Base-by-base conservation (phyloP, 2,329 filamentous ascomycete genomes). In the Hymenoscyphus repandus region DNA sequence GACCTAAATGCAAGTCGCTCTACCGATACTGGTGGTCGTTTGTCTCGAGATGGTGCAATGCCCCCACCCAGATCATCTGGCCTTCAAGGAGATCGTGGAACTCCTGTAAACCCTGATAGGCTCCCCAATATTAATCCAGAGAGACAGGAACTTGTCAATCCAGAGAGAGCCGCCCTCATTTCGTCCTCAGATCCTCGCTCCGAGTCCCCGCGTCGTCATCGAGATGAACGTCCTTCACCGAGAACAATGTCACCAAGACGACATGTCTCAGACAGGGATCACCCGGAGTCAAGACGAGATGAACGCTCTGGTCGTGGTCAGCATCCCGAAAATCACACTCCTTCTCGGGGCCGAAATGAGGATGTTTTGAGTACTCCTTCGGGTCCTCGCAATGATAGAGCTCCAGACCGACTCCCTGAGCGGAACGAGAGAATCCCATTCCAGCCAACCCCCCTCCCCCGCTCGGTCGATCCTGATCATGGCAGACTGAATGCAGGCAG, bases 211-310 rank as follows among this genome's bases (percentile, higher is more conserved):
- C 58, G 64, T 39, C 57, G 61, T 15, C 53, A 45, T n/a, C 61
- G 63, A 53, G 64, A 68, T 20, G 65, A 66, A 11, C 56, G 58
- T 40, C 40, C 34, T 9, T 47, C 63, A n/a, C 58, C 69, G 3
- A 66, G 71, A 18, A 67, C 68, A 2, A 72, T 74, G 47, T 84
- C 81, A 6, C 78, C 80, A 4, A 72, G 77, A 57, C 68, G 72
- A 54, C 55, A 63, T 47, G 71, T 72, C 18, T 60, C 67, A 18
- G 66, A 65, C 53, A 68, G 65, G 13, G 72, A 78, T 12, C 50
- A 56, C 39, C 33, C 34, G 15, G 64, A 67, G 6, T 32, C 48
- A 12, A 60, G 64, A 51, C 59, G 63, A 18, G 62, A 66, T 53
- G 64, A 68, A 31, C 52, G 60, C 15, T 40, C 54, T 13, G 44